Percentiles rank a stretch among this genome's conserved stretches.
Conservation (phyloP, 2,329 filamentous ascomycete genomes). For the Fusarium pseudocircinatum region DNA sequence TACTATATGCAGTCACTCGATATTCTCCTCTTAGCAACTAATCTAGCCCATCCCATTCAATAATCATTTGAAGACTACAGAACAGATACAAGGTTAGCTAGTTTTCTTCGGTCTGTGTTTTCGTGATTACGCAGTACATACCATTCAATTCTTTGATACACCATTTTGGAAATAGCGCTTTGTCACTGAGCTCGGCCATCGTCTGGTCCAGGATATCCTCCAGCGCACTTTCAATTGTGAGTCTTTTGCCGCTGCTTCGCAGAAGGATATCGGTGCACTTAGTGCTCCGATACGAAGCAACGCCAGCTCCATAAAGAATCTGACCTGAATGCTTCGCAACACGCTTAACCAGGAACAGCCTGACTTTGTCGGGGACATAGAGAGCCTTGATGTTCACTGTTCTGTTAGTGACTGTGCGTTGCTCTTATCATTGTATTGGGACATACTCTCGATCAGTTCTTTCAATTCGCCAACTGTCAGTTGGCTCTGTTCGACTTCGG, state of each 20-base stretch:
- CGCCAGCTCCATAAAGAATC: background rate
- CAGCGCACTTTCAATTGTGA: background rate
- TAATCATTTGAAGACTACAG: background rate
- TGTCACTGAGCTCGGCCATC: background rate
- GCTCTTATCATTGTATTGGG: no score
- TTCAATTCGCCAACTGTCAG: background rate
- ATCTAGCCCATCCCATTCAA: background rate
- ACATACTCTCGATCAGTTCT: background rate
- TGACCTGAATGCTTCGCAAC: background rate
- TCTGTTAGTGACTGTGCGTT: background rate
- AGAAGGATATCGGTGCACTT: background rate
- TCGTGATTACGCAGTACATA: background rate
- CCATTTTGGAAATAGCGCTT: background rate
- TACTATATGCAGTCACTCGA: background rate
- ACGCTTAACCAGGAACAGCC: background rate
- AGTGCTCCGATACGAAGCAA: background rate
- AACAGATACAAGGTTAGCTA: background rate
- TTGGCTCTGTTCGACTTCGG: background rate
- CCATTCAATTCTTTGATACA: background rate
- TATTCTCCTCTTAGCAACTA: background rate
- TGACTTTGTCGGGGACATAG: background rate
- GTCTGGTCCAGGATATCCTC: background rate
- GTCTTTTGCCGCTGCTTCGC: background rate
- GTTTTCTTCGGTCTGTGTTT: background rate
- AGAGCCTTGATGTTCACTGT: background rate